These are phyloP conservation scores for Vitis cinerea DNA, from an alignment of 164 flowering plant species.

Conservation along the genomic window DNA sequence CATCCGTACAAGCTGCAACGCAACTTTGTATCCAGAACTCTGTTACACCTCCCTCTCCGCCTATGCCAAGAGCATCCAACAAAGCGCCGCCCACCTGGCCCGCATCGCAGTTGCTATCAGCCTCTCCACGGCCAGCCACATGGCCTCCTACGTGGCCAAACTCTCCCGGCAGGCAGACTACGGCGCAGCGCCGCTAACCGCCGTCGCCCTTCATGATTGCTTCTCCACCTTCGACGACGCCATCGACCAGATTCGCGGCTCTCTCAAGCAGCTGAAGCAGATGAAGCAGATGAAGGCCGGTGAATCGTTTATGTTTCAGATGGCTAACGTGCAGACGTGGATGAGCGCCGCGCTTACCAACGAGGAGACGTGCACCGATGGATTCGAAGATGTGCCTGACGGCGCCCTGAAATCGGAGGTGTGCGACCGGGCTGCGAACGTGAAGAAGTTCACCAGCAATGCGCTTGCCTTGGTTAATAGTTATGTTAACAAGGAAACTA, in stretches of 20 bases:
- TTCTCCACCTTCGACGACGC: constrained; percentile 60
- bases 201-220: constrained; percentile 74
- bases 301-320: constrained; percentile 52
- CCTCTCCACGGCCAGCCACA: constrained; percentile 39
- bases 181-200: constrained; percentile 38
- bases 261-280: constrained; percentile 54
- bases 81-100: constrained; percentile 56
- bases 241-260: constrained; percentile 57
- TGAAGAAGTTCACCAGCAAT: constrained; percentile 70
- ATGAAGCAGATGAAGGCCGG: constrained; percentile 10
- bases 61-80: constrained; percentile 51
- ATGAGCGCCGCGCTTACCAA: constrained; percentile 92
- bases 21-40: constrained; percentile 61
- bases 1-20: constrained; percentile 73
- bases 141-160: constrained; percentile 38
- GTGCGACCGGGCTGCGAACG: constrained; percentile 26
- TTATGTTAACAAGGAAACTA: constrained; percentile 27
- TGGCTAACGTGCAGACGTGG: constrained; percentile 95
- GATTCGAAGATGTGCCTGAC: constrained; percentile 51
- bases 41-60: constrained; percentile 65
- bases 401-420: constrained; percentile 50
- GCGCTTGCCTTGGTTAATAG: constrained; percentile 80
- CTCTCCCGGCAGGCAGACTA: constrained; percentile 37
- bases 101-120: constrained; percentile 52
- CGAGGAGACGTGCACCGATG: constrained; percentile 89